Percentiles rank a stretch among this genome's conserved stretches.
These are phyloP conservation scores for Kodamaea leandrae DNA, from an alignment of 805 yeast species.

Conservation along the genomic window DNA sequence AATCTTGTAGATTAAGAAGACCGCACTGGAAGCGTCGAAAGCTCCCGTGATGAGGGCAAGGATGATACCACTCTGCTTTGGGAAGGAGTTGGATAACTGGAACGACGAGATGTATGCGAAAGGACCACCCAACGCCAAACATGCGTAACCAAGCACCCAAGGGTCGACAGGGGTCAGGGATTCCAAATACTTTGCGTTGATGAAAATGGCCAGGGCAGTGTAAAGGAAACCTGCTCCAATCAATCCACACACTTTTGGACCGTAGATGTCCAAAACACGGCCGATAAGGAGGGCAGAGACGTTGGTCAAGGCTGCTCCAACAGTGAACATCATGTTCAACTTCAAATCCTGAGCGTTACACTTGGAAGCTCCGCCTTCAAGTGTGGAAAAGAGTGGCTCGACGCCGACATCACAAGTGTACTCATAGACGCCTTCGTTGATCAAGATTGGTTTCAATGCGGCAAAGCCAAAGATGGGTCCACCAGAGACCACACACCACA, in stretches of 20 bases:
- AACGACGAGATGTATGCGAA: slow-evolving; percentile 55
- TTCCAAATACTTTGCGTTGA: slow-evolving; percentile 31
- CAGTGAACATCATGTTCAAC: slow-evolving; percentile 57
- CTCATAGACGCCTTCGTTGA: slow-evolving; percentile 72
- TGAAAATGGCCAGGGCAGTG: slow-evolving; percentile 46
- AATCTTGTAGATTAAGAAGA: slow-evolving; percentile 47
- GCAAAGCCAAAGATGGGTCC: slow-evolving; percentile 97
- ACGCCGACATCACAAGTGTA: slow-evolving; percentile 48
- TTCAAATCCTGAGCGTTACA: slow-evolving; percentile 54
- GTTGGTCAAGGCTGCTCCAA: slow-evolving; percentile 55
- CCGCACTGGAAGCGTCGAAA: slow-evolving; percentile 57
- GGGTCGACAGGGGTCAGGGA: slow-evolving; percentile 42
- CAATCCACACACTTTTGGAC: slow-evolving; percentile 54
- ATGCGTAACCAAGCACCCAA: slow-evolving; percentile 49
- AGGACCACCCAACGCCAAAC: slow-evolving; percentile 59
- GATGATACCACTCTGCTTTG: slow-evolving; percentile 49
- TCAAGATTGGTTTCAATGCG: slow-evolving; percentile 81
- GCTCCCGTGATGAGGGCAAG: slow-evolving; percentile 58
- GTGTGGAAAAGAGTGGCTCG: slow-evolving; percentile 9
- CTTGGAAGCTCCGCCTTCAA: slow-evolving; percentile 28
- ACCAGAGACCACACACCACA: slow-evolving; percentile 88
- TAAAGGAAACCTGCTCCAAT: slow-evolving; percentile 49
- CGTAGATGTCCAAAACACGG: slow-evolving; percentile 45
- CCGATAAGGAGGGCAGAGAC: slow-evolving; percentile 54
- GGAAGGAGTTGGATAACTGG: slow-evolving; percentile 57